Evolutionary conservation across 176 grass and related monocot species (phyloP).

Genomic region (Zizania latifolia): DNA sequence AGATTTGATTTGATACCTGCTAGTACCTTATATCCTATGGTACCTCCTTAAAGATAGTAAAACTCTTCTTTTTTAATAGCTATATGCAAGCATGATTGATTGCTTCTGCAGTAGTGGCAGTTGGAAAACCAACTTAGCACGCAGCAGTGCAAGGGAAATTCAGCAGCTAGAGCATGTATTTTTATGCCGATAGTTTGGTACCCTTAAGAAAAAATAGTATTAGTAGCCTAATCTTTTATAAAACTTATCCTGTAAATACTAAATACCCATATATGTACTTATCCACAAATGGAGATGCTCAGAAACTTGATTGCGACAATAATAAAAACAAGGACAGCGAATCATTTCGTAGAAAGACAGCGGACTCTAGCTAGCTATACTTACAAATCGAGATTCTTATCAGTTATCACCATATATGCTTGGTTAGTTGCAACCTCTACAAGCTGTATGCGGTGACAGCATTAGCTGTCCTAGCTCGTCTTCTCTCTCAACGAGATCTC

Average conservation of each 20-base stretch:
- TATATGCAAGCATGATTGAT: background rate
- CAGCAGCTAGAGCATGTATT: background rate
- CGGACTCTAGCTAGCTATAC: background rate
- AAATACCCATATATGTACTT: background rate
- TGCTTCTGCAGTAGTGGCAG: background rate
- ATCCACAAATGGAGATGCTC: slow-evolving; percentile 32
- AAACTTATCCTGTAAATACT: background rate
- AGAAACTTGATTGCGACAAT: slow-evolving; percentile 13
- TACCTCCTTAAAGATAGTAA: no score
- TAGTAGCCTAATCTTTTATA: background rate
- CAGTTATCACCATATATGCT: background rate
- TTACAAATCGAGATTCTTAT: slow-evolving; percentile 23
- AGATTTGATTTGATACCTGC: no score
- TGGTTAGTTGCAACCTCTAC: slow-evolving; percentile 27
- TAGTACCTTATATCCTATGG: no score
- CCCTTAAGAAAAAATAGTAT: background rate
- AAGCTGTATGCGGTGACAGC: slow-evolving; percentile 27
- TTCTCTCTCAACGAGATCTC: background rate
- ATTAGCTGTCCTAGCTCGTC: slow-evolving; percentile 5
- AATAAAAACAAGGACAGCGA: slow-evolving; percentile 30
- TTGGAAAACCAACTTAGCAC: background rate
- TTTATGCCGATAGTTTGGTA: background rate
- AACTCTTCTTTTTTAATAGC: no score
- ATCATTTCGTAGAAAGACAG: slow-evolving; percentile 17
- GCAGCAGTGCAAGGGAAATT: background rate